A percentile compares a stretch with the other conserved stretches of the same genome.
Evolutionary conservation across 805 yeast genomes (phyloP).

Genomic region (Yamadazyma olivae): DNA sequence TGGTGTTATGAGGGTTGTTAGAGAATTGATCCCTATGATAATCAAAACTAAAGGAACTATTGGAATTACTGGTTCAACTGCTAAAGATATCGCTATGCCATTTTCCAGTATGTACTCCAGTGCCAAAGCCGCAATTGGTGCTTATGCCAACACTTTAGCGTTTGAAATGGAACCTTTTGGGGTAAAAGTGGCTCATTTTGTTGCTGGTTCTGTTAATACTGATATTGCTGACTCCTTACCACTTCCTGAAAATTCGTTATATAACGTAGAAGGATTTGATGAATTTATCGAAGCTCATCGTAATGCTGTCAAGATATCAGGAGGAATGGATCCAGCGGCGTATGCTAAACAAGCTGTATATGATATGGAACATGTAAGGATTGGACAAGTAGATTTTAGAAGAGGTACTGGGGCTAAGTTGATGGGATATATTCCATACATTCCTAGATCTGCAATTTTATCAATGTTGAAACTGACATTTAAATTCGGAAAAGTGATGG

Average conservation of each 20-base stretch:
- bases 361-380: conserved; percentile 37
- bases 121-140: conserved; percentile 73
- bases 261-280: conserved; percentile 47
- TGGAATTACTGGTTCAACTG: conserved; percentile 76
- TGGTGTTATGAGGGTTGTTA: conserved; percentile 62
- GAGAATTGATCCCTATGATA: conserved; percentile 55
- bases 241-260: conserved; percentile 53
- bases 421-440: no score
- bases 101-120: conserved; percentile 65
- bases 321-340: conserved; percentile 56
- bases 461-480: no score
- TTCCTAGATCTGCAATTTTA: no score
- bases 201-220: conserved; percentile 77
- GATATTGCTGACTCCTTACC: conserved; percentile 66
- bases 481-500: no score
- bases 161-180: conserved; percentile 70
- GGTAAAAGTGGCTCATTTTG: conserved; percentile 63
- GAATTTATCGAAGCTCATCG: conserved; percentile 50
- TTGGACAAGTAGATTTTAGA: conserved; percentile 44
- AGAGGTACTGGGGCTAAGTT: conserved; percentile 49
- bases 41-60: conserved; percentile 67
- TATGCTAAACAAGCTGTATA: conserved; percentile 56
- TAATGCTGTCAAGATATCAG: conserved; percentile 54
- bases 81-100: conserved; percentile 65
- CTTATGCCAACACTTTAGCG: conserved; percentile 60